phyloP scores from a whole-genome alignment of 768 basidiomycete species.

The Galerina marginata region DNA sequence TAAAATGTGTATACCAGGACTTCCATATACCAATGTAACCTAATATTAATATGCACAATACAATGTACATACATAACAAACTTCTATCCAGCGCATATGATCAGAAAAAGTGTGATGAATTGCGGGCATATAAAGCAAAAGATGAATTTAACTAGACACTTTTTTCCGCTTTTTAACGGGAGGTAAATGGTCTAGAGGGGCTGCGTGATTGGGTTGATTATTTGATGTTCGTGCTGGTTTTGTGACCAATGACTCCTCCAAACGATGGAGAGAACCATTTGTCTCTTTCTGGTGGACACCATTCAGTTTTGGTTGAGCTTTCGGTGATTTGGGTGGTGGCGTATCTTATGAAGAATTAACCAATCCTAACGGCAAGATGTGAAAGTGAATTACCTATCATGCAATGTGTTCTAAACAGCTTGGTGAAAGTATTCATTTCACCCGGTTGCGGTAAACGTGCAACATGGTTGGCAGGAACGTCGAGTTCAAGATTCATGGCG shows the following conservation, averaged over 20 bases:
- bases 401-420: conserved; percentile 62
- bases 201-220: conserved; percentile 1
- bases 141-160: conserved; percentile 24
- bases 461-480: conserved; percentile 11
- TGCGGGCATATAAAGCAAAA: neutral
- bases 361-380: neutral
- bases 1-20: neutral
- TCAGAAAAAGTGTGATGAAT: neutral
- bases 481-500: conserved; percentile 48
- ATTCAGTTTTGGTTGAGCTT: neutral
- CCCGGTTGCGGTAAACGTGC: conserved; percentile 48
- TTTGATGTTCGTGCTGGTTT: conserved; percentile 7
- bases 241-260: neutral
- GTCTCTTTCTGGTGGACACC: neutral
- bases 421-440: conserved; percentile 64
- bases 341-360: neutral
- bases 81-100: no score
- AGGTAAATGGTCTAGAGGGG: conserved; percentile 2
- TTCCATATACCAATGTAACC: neutral
- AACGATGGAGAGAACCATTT: neutral
- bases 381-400: conserved; percentile 40
- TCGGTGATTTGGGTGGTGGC: neutral
- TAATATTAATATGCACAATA: neutral
- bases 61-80: neutral
- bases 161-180: conserved; percentile 63